phyloP scores from a whole-genome alignment of 352 stramenopile species.

The Vaucheria bursata region DNA sequence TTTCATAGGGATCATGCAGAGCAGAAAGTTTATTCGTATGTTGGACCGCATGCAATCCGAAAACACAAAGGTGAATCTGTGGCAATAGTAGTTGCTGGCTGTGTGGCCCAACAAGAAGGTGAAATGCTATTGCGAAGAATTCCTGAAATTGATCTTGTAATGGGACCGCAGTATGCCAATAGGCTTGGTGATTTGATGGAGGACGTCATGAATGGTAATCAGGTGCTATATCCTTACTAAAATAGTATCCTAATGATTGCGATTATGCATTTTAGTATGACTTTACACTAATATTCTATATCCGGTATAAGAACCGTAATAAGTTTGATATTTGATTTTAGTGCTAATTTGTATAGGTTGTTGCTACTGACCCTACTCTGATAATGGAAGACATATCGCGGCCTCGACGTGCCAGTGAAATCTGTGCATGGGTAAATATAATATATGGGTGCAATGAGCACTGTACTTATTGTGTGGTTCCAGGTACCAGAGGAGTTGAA shows the following conservation, averaged over 20 bases:
- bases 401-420: slow-evolving; percentile 54
- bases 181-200: slow-evolving; percentile 58
- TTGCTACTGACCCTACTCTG: slow-evolving; percentile 53
- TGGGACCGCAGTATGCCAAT: slow-evolving; percentile 70
- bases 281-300: too few relatives aligned
- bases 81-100: slow-evolving; percentile 60
- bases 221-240: slow-evolving; percentile 43
- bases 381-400: slow-evolving; percentile 57
- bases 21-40: slow-evolving; percentile 63
- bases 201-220: slow-evolving; percentile 54
- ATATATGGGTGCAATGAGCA: slow-evolving; percentile 67
- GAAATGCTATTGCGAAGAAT: slow-evolving; percentile 56
- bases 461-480: slow-evolving; percentile 74
- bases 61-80: slow-evolving; percentile 62
- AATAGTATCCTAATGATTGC: neutral
- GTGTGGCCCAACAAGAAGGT: slow-evolving; percentile 68
- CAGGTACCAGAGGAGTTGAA: slow-evolving; percentile 54
- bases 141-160: slow-evolving; percentile 64
- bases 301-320: too few relatives aligned
- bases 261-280: neutral
- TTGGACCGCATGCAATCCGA: slow-evolving; percentile 57
- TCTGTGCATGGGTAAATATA: slow-evolving; percentile 59
- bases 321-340: too few relatives aligned
- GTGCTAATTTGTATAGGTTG: slow-evolving; percentile 41
- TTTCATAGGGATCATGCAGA: slow-evolving; percentile 64